These are phyloP conservation scores for Lasiodiplodia hormozganensis DNA, from an alignment of 2,329 filamentous ascomycete species.

Conservation along the genomic window DNA sequence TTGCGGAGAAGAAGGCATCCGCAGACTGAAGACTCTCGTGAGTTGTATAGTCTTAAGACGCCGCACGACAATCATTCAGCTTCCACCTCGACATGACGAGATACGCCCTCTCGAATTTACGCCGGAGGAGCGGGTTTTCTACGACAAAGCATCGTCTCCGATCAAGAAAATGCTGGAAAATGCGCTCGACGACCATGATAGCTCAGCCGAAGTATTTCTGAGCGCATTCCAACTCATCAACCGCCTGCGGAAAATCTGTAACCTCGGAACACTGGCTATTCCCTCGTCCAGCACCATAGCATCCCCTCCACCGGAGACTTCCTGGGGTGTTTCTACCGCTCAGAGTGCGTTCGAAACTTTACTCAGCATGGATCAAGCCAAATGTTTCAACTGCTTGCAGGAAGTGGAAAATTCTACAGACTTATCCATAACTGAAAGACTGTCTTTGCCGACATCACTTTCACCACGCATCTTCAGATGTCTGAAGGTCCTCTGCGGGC, in stretches of 20 bases:
- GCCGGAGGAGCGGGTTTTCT: neutral
- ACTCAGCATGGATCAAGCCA: neutral
- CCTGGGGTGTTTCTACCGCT: neutral
- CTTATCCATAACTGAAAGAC: neutral
- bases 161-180: neutral
- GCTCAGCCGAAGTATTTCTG: neutral
- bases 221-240: neutral
- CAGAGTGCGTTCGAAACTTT: neutral
- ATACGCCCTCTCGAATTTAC: constrained; percentile 33
- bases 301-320: neutral
- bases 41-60: constrained; percentile 51
- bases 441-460: neutral
- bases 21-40: constrained; percentile 37
- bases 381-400: neutral
- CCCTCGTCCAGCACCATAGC: constrained; percentile 46
- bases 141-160: neutral
- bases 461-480: neutral
- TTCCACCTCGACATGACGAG: constrained; percentile 48
- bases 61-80: constrained; percentile 47
- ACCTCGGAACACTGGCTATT: constrained; percentile 33
- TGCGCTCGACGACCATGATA: neutral
- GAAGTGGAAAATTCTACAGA: neutral
- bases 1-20: neutral
- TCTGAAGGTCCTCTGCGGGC: neutral
- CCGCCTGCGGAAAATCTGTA: constrained; percentile 3